These are phyloP conservation scores for Ustilago loliicola DNA, from an alignment of 1,284 basidiomycete genomes.

Conservation along the genomic window DNA sequence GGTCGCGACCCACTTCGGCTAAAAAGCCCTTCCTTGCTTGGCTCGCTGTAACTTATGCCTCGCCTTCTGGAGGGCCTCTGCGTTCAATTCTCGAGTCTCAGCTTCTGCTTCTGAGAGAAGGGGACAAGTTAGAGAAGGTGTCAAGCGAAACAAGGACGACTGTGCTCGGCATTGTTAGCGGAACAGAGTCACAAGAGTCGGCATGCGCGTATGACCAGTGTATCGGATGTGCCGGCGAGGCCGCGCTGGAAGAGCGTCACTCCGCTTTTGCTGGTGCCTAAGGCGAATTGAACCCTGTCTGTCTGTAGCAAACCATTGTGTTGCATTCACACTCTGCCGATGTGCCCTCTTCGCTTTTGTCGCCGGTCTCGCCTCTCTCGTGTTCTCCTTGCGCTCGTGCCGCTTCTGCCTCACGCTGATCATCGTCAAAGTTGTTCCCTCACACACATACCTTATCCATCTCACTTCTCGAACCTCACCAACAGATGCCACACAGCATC, in stretches of 20 bases:
- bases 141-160: too few species aligned
- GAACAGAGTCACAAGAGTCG: not conserved
- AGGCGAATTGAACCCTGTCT: constrained; percentile 4
- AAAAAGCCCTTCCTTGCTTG: too few species aligned
- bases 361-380: not conserved
- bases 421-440: not conserved
- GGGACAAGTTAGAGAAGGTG: too few species aligned
- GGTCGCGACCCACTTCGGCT: not conserved
- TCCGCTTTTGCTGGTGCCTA: not conserved
- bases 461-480: not conserved
- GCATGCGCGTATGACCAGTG: not conserved
- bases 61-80: not conserved
- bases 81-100: too few species aligned
- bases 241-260: not conserved
- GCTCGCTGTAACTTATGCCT: too few species aligned
- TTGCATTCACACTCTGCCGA: not conserved
- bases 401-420: not conserved
- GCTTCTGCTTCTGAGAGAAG: not conserved
- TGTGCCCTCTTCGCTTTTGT: not conserved
- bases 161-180: not conserved
- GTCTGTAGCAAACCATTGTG: not conserved
- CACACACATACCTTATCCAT: not conserved
- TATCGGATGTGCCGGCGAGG: not conserved
- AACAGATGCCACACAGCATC: constrained; percentile 1
- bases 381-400: constrained; percentile 2